These are phyloP conservation scores for Sordaria brevicollis DNA, from an alignment of 495 filamentous ascomycete species.

Conservation along the genomic window DNA sequence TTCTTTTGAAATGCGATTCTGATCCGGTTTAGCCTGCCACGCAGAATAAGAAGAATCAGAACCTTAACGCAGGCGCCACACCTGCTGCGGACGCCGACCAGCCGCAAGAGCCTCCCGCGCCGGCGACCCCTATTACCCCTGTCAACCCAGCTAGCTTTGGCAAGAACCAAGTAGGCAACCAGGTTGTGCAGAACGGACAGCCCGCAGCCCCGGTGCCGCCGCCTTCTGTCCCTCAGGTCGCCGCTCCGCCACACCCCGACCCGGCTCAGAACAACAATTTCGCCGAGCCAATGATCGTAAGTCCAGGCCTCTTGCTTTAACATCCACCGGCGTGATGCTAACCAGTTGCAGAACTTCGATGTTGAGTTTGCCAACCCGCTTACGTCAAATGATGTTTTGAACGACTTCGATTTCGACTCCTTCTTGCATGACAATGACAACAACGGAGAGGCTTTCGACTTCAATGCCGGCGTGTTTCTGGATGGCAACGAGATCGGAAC, in stretches of 20 bases:
- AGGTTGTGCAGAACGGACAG: conserved; percentile 36
- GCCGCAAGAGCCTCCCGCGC: conserved; percentile 65
- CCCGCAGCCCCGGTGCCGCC: conserved; percentile 29
- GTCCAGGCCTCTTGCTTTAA: conserved; percentile 6
- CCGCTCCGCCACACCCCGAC: conserved; percentile 36
- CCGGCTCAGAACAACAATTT: conserved; percentile 23
- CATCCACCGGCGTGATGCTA: background rate
- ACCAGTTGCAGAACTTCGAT: conserved; percentile 24
- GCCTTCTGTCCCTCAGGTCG: conserved; percentile 34
- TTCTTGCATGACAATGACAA: conserved; percentile 54
- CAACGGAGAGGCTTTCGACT: conserved; percentile 37
- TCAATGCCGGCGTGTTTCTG: conserved; percentile 26
- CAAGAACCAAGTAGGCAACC: conserved; percentile 43
- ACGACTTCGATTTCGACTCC: conserved; percentile 92
- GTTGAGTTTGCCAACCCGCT: conserved; percentile 55
- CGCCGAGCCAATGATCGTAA: conserved; percentile 23
- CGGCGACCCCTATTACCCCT: conserved; percentile 81
- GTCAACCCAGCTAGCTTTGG: conserved; percentile 57
- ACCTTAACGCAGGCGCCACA: conserved; percentile 50
- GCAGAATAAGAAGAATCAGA: conserved; percentile 60
- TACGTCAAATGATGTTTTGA: conserved; percentile 60
- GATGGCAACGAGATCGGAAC: conserved; percentile 38
- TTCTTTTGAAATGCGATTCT: conserved; percentile 15
- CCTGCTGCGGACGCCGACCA: conserved; percentile 64
- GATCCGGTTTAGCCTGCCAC: conserved; percentile 40